phyloP scores from a whole-genome alignment of 441 rosid species.

The California macrophylla region DNA sequence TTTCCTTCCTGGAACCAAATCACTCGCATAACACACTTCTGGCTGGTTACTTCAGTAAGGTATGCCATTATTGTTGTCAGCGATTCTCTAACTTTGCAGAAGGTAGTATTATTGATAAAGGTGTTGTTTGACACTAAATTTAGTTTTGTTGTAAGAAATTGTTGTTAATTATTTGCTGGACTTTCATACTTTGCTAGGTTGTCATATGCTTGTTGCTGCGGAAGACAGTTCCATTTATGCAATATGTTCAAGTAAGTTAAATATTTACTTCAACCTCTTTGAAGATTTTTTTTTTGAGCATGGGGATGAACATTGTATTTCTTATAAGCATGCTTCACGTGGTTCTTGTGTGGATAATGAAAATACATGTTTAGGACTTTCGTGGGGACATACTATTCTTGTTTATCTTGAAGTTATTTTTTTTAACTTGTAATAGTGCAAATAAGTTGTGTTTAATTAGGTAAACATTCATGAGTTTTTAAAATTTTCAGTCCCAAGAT shows the following conservation, averaged over 20 bases:
- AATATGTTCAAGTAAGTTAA: constrained; percentile 49
- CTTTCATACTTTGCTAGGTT: constrained; percentile 34
- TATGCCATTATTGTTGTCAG: constrained; percentile 21
- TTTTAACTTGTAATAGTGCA: background rate
- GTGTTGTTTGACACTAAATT: background rate
- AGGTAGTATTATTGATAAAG: constrained; percentile 7
- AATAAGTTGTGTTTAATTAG: background rate
- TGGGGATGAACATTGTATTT: constrained; percentile 3
- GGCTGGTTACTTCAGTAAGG: constrained; percentile 79
- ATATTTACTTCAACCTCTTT: background rate
- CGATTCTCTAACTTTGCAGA: background rate
- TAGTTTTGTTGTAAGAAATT: background rate
- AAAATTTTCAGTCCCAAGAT: background rate
- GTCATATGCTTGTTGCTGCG: constrained; percentile 56
- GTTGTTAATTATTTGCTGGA: background rate
- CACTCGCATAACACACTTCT: constrained; percentile 42
- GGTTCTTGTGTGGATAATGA: background rate
- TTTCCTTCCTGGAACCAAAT: constrained; percentile 52
- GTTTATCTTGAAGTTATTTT: background rate
- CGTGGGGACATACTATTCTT: background rate
- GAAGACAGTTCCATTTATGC: constrained; percentile 54
- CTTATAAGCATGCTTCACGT: background rate
- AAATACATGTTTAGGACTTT: background rate
- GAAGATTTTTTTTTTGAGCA: background rate
- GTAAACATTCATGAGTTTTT: background rate